These are phyloP conservation scores for Raphanus raphanistrum DNA, from an alignment of 345 rosid species.

Conservation along the genomic window DNA sequence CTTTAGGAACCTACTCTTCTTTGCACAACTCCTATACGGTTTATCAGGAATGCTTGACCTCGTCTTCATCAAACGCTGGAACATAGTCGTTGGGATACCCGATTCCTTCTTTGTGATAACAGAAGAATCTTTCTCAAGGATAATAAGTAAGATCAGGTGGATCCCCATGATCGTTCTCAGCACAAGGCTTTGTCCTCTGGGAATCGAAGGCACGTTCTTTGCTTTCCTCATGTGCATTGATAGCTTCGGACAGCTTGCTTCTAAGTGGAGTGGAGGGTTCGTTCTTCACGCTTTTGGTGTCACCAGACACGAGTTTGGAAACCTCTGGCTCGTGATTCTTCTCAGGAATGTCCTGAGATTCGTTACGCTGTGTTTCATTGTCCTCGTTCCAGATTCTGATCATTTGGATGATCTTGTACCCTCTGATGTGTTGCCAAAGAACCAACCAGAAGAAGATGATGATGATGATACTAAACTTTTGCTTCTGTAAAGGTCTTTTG, in stretches of 20 bases:
- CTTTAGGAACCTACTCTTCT: conserved; percentile 61
- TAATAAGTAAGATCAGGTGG: conserved; percentile 66
- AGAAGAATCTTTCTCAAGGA: conserved; percentile 64
- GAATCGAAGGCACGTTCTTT: conserved; percentile 82
- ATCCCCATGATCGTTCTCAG: conserved; percentile 78
- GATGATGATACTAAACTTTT: neutral
- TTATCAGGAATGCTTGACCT: conserved; percentile 72
- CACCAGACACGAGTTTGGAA: conserved; percentile 59
- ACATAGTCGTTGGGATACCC: conserved; percentile 60
- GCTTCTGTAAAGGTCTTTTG: neutral
- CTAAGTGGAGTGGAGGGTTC: conserved; percentile 72
- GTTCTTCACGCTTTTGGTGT: conserved; percentile 58
- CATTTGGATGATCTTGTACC: conserved; percentile 52
- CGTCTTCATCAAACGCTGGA: conserved; percentile 69
- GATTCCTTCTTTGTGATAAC: conserved; percentile 68
- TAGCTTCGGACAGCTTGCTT: conserved; percentile 62
- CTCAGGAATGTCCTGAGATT: conserved; percentile 60
- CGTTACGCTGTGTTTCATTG: conserved; percentile 58
- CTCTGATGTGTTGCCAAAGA: conserved; percentile 17
- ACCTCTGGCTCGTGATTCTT: conserved; percentile 64
- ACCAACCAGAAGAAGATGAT: neutral
- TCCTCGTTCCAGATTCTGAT: conserved; percentile 63
- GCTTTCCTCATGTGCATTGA: conserved; percentile 82
- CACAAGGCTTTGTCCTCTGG: conserved; percentile 71
- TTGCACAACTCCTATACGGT: conserved; percentile 61